Base-by-base conservation (phyloP, 176 grass and related monocot species). In the Rhynchospora pubera region DNA sequence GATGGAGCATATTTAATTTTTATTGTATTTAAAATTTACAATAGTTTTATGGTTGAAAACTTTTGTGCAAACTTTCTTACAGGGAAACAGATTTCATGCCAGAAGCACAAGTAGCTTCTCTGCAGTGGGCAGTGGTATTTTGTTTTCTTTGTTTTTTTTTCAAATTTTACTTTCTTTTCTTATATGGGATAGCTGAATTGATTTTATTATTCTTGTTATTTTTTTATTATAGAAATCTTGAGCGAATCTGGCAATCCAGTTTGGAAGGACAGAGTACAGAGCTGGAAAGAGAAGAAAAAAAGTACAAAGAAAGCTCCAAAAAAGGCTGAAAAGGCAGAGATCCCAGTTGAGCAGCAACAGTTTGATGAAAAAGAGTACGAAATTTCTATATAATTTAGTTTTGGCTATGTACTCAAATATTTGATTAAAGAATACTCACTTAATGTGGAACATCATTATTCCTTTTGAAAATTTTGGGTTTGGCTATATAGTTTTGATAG, bases 261-360 rank as follows among this genome's bases (percentile, higher is more conserved):
- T 59, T 99, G 93, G 96, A 99, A 95, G 84, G 94, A 99, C 84
- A 86, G 96, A 86, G 96, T 99, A 55, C 91, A 99, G 23, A 95
- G 92, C 69, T 99, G 93, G 96, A 95, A 93, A 84, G 96, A 99
- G 57, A 99, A 99, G 83, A 99, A 99, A 84, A 93, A 93, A 4
- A 88, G 85, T 79, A 93, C 94, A 77, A 95, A 95, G 86, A 83
- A 88, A 69, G 73, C 84, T 1, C 79, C 87, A 0, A 94, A 94
- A 77, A 94, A 94, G 76, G 81, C 82, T 1, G 87, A 86, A 23
- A 89, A 88, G 79, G 82, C 87, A 76, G 85, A 94, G 86, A 85
- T 89, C 60, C 89, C 92, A 79, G 85, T 91, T 0, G 91, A 93
- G 78, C 92, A 99, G 79, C 89, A 99, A 55, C 86, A 89, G 62